phyloP scores from a whole-genome alignment of 179 eudicot genomes.

The Beta macrorhiza region DNA sequence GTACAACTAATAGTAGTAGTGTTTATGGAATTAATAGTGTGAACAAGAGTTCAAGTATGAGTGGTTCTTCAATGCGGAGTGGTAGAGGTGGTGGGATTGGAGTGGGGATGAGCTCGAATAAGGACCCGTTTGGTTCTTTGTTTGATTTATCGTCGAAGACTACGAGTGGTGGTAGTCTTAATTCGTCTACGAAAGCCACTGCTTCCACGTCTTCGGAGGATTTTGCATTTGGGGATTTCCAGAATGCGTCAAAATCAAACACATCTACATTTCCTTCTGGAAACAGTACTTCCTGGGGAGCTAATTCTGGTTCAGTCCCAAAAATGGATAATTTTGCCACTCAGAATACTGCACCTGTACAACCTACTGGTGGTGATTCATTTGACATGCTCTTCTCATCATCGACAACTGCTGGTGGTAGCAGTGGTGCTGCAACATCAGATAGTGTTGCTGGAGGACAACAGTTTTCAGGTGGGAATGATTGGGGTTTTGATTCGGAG shows the following conservation, averaged over 20 bases:
- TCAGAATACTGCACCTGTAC: slow-evolving; percentile 43
- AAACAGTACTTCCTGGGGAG: slow-evolving; percentile 28
- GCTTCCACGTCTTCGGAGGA: slow-evolving; percentile 31
- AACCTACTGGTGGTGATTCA: slow-evolving; percentile 45
- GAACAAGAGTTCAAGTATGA: slow-evolving; percentile 42
- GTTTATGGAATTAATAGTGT: slow-evolving; percentile 29
- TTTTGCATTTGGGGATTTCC: slow-evolving; percentile 65
- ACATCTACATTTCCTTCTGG: slow-evolving; percentile 34
- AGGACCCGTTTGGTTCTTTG: slow-evolving; percentile 83
- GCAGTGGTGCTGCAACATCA: slow-evolving; percentile 25
- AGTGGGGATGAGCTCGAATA: slow-evolving; percentile 44
- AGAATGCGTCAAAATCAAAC: slow-evolving; percentile 48
- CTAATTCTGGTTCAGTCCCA: slow-evolving; percentile 32
- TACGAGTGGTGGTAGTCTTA: slow-evolving; percentile 36
- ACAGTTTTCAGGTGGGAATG: slow-evolving; percentile 62
- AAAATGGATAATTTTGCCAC: slow-evolving; percentile 47
- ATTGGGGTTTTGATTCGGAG: slow-evolving; percentile 61
- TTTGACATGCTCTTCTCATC: slow-evolving; percentile 63
- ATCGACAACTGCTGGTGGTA: slow-evolving; percentile 32
- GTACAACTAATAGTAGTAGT: slow-evolving; percentile 23
- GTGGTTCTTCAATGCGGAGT: slow-evolving; percentile 47
- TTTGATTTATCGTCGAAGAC: slow-evolving; percentile 61
- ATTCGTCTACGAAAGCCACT: slow-evolving; percentile 32
- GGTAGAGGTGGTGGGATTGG: slow-evolving; percentile 38
- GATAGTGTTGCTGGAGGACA: slow-evolving; percentile 35